Base-by-base conservation (phyloP, 305 asterid genomes). In the Fraxinus floribunda region DNA sequence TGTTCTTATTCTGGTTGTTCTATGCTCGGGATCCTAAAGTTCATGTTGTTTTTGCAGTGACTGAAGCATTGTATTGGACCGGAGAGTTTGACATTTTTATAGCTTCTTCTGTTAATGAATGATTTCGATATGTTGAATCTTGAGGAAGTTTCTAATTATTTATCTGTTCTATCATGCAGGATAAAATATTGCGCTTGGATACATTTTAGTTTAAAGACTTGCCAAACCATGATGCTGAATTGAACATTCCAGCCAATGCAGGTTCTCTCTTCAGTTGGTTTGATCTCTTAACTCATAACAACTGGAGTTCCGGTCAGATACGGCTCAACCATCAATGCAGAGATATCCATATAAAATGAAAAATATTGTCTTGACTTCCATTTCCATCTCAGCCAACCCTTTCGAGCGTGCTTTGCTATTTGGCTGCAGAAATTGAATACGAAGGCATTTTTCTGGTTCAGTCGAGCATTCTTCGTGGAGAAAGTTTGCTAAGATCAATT, bases 41-140 rank as follows among this genome's bases (percentile, higher is more conserved):
- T 36, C 18, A 74, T 84, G 84, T 83, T 78, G 18, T 70, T 90
- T 89, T 90, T 89, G 91, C 95, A 90, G 95, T 92, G 85, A 38
- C 84, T 75, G 83, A 83, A 87, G 87, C 84, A 78, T 57, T 81
- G 76, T 87, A 44, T 44, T 44, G 55, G 55, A 10, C n/a, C 55
- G 16, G 55, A 44, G n/a, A 44, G 55, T 44, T 11, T 44, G 55
- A 44, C 16, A 86, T n/a, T 18, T 18, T 18, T 84, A 78, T 87
- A 80, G 82, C 86, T 10, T 44, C 55, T 44, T 44, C 55, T 44
- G 55, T 44, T 3, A 44, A 11, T 44, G 55, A 44, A 44, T 0
- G 55, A 44, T 44, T 44, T 44, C 5, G 55, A 11, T 79, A 71
- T 79, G 80, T 39, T 73, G 10, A 18, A 64, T 76, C 46, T 72